Evolutionary conservation across 2,329 filamentous ascomycete species (phyloP).

Genomic region (Ophiostoma pallidulum): DNA sequence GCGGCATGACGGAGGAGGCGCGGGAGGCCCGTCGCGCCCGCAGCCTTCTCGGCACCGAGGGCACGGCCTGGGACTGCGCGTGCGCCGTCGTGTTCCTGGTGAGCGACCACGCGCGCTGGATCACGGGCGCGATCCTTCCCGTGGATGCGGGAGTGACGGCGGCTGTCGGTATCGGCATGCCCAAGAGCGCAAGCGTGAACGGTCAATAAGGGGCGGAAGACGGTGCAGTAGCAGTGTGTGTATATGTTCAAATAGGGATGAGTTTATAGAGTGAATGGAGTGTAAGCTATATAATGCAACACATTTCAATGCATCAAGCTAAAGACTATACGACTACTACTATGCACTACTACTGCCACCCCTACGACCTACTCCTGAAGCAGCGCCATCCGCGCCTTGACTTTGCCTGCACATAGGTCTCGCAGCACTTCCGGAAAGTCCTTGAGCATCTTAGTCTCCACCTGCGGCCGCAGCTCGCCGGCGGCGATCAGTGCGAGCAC

Average conservation of each 20-base stretch:
- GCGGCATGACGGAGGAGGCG: constrained; percentile 8
- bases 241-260: too few species aligned
- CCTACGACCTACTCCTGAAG: constrained; percentile 1
- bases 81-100: constrained; percentile 11
- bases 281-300: too few species aligned
- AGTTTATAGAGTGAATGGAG: too few species aligned
- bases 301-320: too few species aligned
- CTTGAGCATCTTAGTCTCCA: background rate
- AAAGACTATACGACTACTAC: background rate
- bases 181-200: constrained; percentile 7
- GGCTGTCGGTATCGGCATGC: constrained; percentile 8
- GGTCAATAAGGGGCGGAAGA: background rate
- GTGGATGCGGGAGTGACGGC: constrained; percentile 11
- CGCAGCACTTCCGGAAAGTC: constrained; percentile 1
- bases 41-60: constrained; percentile 12
- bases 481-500: background rate
- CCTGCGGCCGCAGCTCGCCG: constrained; percentile 1
- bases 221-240: too few species aligned
- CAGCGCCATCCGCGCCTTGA: constrained; percentile 1
- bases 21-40: constrained; percentile 6
- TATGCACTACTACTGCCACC: too few species aligned
- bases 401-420: background rate
- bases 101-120: constrained; percentile 13
- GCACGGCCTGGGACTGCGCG: constrained; percentile 12
- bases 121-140: constrained; percentile 9